Conservation (phyloP, 495 filamentous ascomycete species). For the Achaetomiella virescens region DNA sequence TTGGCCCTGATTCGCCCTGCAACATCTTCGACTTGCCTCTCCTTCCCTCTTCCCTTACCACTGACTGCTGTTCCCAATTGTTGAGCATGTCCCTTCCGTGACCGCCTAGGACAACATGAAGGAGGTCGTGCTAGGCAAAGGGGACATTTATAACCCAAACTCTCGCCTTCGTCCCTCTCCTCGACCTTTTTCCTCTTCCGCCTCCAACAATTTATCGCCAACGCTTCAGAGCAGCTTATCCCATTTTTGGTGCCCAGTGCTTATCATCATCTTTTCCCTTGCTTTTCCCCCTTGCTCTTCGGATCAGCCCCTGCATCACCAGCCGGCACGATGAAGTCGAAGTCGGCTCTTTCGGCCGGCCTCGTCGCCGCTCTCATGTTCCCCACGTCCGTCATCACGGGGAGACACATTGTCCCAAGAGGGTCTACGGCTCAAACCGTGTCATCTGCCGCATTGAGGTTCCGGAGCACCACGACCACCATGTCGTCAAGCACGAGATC, state of each 20-base stretch:
- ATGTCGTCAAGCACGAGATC: background rate
- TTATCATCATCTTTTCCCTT: background rate
- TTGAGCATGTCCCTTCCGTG: background rate
- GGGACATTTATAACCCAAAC: background rate
- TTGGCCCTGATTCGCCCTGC: no score
- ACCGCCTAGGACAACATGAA: background rate
- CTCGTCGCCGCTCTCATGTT: constrained; percentile 4
- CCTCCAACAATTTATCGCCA: background rate
- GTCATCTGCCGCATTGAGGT: constrained; percentile 1
- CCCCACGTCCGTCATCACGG: background rate
- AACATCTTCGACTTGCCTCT: no score
- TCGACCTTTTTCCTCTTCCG: background rate
- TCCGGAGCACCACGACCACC: background rate
- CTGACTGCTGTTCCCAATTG: background rate
- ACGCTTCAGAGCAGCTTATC: background rate
- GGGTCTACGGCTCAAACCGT: constrained; percentile 1
- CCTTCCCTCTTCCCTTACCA: no score
- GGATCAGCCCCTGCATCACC: background rate
- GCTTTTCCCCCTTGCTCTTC: background rate
- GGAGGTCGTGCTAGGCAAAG: background rate
- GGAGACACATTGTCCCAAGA: background rate
- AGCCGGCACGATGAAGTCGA: constrained; percentile 3
- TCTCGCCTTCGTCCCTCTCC: background rate
- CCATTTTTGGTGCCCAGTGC: background rate
- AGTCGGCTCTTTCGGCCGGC: constrained; percentile 2